These are phyloP conservation scores for Dicorynia guianensis DNA, from an alignment of 306 rosid species.

Conservation along the genomic window DNA sequence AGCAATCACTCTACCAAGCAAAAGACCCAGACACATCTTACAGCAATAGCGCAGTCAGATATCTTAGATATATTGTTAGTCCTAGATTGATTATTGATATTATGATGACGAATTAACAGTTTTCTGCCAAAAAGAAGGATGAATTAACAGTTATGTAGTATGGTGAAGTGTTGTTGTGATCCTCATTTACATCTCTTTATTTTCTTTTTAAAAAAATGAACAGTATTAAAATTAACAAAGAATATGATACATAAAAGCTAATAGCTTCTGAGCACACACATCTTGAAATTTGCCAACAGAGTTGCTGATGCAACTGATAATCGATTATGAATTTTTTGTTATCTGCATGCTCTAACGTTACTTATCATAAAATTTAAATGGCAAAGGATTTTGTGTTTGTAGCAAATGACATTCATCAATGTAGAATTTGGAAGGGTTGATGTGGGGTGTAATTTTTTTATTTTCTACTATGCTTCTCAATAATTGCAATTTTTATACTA, in stretches of 20 bases:
- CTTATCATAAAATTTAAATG: not conserved
- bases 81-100: not conserved
- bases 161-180: slow-evolving; percentile 12
- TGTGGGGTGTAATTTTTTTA: slow-evolving; percentile 9
- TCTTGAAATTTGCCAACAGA: not conserved
- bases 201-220: not conserved
- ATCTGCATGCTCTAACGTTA: not conserved
- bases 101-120: slow-evolving; percentile 24
- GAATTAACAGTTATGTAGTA: slow-evolving; percentile 14
- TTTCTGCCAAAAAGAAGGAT: not conserved
- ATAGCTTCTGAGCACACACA: not conserved
- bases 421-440: slow-evolving; percentile 19
- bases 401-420: slow-evolving; percentile 18
- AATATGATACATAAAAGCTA: not conserved
- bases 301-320: not conserved
- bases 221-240: not conserved
- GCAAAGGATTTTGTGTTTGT: not conserved
- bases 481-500: slow-evolving; percentile 4
- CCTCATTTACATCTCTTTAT: not conserved
- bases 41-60: slow-evolving; percentile 20
- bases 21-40: slow-evolving; percentile 19
- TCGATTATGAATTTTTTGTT: slow-evolving; percentile 12
- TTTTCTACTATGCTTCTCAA: slow-evolving; percentile 1
- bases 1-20: slow-evolving; percentile 5
- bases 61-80: slow-evolving; percentile 18